Conservation (phyloP, 2,329 filamentous ascomycete species). For the Ceratocystis cubensis region DNA sequence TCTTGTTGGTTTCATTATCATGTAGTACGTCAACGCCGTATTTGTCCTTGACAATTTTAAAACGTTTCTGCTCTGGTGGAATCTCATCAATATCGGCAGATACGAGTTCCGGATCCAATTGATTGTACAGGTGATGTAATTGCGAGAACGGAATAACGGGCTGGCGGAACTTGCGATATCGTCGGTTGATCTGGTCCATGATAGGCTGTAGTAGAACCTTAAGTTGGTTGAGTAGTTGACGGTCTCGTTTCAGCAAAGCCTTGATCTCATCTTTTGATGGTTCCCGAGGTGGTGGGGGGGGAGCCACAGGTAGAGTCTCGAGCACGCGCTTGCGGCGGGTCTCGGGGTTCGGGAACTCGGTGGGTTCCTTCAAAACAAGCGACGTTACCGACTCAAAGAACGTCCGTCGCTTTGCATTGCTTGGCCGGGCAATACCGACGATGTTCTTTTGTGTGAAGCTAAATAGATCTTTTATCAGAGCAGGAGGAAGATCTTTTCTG, state of each 20-base stretch:
- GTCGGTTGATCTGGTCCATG: slow-evolving; percentile 90
- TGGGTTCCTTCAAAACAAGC: slow-evolving; percentile 66
- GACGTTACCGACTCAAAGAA: slow-evolving; percentile 67
- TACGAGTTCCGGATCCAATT: slow-evolving; percentile 63
- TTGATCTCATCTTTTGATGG: slow-evolving; percentile 70
- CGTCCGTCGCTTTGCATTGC: slow-evolving; percentile 51
- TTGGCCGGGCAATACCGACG: slow-evolving; percentile 56
- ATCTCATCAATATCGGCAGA: slow-evolving; percentile 41
- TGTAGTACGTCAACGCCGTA: slow-evolving; percentile 64
- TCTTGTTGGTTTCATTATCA: slow-evolving; percentile 65
- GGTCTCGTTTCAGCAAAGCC: slow-evolving; percentile 67
- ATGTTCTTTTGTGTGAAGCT: slow-evolving; percentile 71
- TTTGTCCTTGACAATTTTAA: slow-evolving; percentile 65
- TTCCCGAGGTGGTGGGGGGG: slow-evolving; percentile 53
- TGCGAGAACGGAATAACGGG: slow-evolving; percentile 61
- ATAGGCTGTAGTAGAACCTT: slow-evolving; percentile 86
- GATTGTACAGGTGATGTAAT: slow-evolving; percentile 73
- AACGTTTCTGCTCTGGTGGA: slow-evolving; percentile 53
- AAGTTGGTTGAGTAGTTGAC: slow-evolving; percentile 69
- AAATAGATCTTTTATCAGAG: slow-evolving; percentile 67
- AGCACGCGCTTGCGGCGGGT: slow-evolving; percentile 79
- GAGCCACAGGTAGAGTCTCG: slow-evolving; percentile 62
- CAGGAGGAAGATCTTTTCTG: slow-evolving; percentile 45
- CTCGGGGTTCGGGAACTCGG: slow-evolving; percentile 74
- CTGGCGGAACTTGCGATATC: slow-evolving; percentile 77